Evolutionary conservation across 78 protist species (phyloP).

Genomic region (Trichosphaerium sp.): DNA sequence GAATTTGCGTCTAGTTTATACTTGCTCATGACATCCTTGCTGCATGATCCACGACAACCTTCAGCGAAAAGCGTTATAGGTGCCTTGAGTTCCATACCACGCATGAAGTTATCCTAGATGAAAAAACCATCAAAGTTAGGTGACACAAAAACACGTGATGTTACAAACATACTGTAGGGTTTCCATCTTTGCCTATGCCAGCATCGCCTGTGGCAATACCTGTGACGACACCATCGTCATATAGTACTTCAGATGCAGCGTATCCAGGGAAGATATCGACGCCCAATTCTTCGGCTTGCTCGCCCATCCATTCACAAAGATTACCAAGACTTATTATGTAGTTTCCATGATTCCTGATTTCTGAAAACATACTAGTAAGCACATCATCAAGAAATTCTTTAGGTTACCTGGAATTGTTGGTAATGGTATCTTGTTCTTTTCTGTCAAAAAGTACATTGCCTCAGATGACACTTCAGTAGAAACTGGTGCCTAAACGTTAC

Average conservation of each 20-base stretch:
- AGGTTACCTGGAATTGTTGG: slow-evolving; percentile 52
- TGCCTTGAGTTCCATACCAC: slow-evolving; percentile 90
- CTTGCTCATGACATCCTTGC: slow-evolving; percentile 53
- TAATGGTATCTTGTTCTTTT: slow-evolving; percentile 2
- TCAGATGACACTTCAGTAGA: slow-evolving; percentile 68
- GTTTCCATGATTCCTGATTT: slow-evolving; percentile 86
- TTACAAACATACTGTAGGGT: slow-evolving; percentile 1
- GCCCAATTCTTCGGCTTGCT: slow-evolving; percentile 87
- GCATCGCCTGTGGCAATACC: slow-evolving; percentile 81
- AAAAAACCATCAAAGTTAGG: not conserved
- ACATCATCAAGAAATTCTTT: too few relatives aligned
- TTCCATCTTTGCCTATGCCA: slow-evolving; percentile 79
- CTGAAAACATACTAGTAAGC: too few relatives aligned
- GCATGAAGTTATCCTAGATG: slow-evolving; percentile 46
- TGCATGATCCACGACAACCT: slow-evolving; percentile 85
- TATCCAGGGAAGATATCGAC: slow-evolving; percentile 88
- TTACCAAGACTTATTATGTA: slow-evolving; percentile 80
- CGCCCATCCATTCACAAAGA: slow-evolving; percentile 64
- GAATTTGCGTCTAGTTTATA: slow-evolving; percentile 48
- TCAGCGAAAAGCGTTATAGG: slow-evolving; percentile 80
- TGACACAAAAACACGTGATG: not conserved
- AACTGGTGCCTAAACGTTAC: slow-evolving; percentile 60
- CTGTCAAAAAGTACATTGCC: slow-evolving; percentile 42
- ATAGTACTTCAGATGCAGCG: slow-evolving; percentile 61
- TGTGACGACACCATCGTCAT: slow-evolving; percentile 52